A percentile compares a stretch with the other conserved stretches of the same genome.
Evolutionary conservation across 2,329 filamentous ascomycete species (phyloP).

Genomic region (Anthostomella pinea): DNA sequence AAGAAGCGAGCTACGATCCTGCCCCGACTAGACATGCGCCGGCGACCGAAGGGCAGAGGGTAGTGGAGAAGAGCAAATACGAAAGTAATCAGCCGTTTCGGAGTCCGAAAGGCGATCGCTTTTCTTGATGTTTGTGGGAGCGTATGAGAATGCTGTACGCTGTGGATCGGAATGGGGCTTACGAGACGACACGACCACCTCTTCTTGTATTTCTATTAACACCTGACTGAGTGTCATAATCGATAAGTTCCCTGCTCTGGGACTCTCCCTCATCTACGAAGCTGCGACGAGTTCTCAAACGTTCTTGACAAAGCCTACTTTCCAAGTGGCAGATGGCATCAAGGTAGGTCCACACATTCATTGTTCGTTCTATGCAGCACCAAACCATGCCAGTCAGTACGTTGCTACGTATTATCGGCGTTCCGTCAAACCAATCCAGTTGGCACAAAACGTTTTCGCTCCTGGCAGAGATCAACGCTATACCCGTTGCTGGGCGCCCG

Average conservation of each 20-base stretch:
- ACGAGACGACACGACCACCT: slow-evolving; percentile 1
- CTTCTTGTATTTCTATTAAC: no score
- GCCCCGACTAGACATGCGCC: slow-evolving; percentile 81
- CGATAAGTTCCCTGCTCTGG: no score
- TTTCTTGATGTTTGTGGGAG: slow-evolving; percentile 53
- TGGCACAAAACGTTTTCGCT: slow-evolving; percentile 54
- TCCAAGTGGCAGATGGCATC: no score
- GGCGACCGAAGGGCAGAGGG: slow-evolving; percentile 62
- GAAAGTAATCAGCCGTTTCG: slow-evolving; percentile 74
- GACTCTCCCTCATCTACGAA: no score
- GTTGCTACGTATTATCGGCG: slow-evolving; percentile 44
- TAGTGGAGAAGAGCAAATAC: slow-evolving; percentile 83
- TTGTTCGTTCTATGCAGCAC: no score
- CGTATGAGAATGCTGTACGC: no score
- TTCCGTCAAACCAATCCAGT: slow-evolving; percentile 44
- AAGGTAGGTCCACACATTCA: no score
- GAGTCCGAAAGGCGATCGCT: slow-evolving; percentile 82
- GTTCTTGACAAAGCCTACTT: no score
- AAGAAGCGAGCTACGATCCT: slow-evolving; percentile 74
- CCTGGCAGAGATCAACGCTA: slow-evolving; percentile 50
- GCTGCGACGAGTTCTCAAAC: no score
- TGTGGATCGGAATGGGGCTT: no score
- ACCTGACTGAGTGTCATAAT: no score
- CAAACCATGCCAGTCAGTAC: slow-evolving; percentile 32
- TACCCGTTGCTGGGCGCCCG: slow-evolving; percentile 57